phyloP scores from a whole-genome alignment of 305 asterid genomes.

The Withania somnifera region DNA sequence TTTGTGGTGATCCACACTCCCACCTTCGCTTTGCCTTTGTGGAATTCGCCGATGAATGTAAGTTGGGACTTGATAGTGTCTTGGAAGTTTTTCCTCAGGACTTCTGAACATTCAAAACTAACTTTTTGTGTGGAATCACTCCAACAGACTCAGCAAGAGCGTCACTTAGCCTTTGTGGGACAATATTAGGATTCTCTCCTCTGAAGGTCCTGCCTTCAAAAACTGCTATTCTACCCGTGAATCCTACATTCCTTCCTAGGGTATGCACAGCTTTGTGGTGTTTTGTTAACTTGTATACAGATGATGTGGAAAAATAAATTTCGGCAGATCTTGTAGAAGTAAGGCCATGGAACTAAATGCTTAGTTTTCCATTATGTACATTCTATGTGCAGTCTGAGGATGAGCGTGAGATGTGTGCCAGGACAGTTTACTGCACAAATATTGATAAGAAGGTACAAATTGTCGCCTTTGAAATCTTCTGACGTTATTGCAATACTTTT shows the following conservation, averaged over 20 bases:
- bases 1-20: slow-evolving; percentile 95
- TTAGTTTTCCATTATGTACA: not conserved
- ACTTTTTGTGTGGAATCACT: slow-evolving; percentile 9
- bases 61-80: slow-evolving; percentile 17
- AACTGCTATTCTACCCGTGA: slow-evolving; percentile 94
- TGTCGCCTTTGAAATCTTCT: not conserved
- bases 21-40: slow-evolving; percentile 97
- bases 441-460: slow-evolving; percentile 70
- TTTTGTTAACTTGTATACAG: not conserved
- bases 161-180: slow-evolving; percentile 62
- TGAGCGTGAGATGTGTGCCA: slow-evolving; percentile 97
- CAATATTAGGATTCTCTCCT: slow-evolving; percentile 67
- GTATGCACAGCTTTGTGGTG: slow-evolving; percentile 23
- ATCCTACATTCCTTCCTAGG: slow-evolving; percentile 94
- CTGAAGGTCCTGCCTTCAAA: slow-evolving; percentile 89
- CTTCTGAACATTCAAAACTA: not conserved
- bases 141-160: slow-evolving; percentile 72
- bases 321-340: not conserved
- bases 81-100: slow-evolving; percentile 1
- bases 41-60: slow-evolving; percentile 81
- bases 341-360: not conserved
- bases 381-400: slow-evolving; percentile 61
- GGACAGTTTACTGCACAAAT: slow-evolving; percentile 94
- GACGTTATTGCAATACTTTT: not conserved
- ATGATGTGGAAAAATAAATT: not conserved